Percentiles rank a stretch among this genome's conserved stretches.
phyloP scores from a whole-genome alignment of 805 yeast genomes.

The Saccharomycopsis babjevae region DNA sequence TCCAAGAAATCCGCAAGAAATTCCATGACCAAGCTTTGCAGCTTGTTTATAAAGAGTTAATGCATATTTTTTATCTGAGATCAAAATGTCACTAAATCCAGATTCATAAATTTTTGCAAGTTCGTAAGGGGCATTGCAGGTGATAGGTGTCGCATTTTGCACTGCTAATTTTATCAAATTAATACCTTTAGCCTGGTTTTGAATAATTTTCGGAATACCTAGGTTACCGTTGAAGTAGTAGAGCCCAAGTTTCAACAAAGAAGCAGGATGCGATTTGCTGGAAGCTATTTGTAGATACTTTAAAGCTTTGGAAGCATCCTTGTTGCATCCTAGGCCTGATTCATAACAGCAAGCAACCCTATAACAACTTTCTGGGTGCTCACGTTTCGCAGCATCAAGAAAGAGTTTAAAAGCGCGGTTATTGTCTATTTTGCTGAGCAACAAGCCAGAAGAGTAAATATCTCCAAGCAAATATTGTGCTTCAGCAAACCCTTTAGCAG shows the following conservation, averaged over 20 bases:
- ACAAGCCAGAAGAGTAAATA: constrained; percentile 72
- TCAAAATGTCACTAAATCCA: constrained; percentile 80
- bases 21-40: constrained; percentile 75
- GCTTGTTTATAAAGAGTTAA: constrained; percentile 78
- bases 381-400: constrained; percentile 85
- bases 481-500: constrained; percentile 76
- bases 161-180: constrained; percentile 88
- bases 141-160: constrained; percentile 69
- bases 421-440: constrained; percentile 61
- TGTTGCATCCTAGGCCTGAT: constrained; percentile 84
- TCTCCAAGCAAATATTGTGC: constrained; percentile 90
- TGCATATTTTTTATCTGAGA: constrained; percentile 75
- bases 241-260: constrained; percentile 85
- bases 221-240: constrained; percentile 74
- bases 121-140: constrained; percentile 87
- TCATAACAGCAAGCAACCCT: constrained; percentile 86
- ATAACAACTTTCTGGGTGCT: constrained; percentile 83
- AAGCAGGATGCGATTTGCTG: constrained; percentile 86
- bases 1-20: constrained; percentile 72
- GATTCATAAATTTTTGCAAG: constrained; percentile 71
- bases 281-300: constrained; percentile 82
- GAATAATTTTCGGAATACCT: constrained; percentile 60
- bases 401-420: constrained; percentile 67
- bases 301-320: constrained; percentile 77
- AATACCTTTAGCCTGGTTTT: constrained; percentile 72